phyloP scores from a whole-genome alignment of 2,329 filamentous ascomycete genomes.

The Xylaria sp. region DNA sequence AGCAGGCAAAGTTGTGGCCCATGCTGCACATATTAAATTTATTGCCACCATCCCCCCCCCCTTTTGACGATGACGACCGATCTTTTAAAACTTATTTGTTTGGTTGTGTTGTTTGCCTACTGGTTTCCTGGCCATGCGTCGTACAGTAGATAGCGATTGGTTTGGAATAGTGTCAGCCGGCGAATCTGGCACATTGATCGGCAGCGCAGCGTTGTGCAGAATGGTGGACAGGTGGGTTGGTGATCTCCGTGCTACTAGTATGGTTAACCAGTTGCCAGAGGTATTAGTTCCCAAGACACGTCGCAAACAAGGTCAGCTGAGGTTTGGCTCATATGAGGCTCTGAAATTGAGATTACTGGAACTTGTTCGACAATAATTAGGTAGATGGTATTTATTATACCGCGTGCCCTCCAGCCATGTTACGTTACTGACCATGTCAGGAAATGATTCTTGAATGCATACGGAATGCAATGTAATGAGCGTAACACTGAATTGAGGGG shows the following conservation, averaged over 20 bases:
- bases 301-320: slow-evolving; percentile 10
- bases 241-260: not conserved
- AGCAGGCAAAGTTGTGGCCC: not conserved
- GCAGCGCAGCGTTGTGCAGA: slow-evolving; percentile 16
- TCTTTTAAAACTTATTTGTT: not conserved
- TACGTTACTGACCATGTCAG: not conserved
- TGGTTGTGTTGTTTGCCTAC: slow-evolving; percentile 4
- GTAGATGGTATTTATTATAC: not conserved
- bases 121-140: not conserved
- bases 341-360: slow-evolving; percentile 5
- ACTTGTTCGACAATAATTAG: not conserved
- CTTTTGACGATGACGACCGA: not conserved
- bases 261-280: too few species aligned
- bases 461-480: not conserved
- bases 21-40: not conserved
- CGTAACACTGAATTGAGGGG: not conserved
- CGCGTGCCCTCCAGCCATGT: not conserved
- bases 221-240: not conserved
- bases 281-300: not conserved
- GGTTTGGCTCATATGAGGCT: not conserved
- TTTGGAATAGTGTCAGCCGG: slow-evolving; percentile 29
- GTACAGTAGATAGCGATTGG: slow-evolving; percentile 15
- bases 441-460: not conserved
- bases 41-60: too few species aligned
- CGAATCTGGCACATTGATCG: slow-evolving; percentile 29